These are phyloP conservation scores for Capsella bursapastoris DNA, from an alignment of 345 rosid species.

Conservation along the genomic window DNA sequence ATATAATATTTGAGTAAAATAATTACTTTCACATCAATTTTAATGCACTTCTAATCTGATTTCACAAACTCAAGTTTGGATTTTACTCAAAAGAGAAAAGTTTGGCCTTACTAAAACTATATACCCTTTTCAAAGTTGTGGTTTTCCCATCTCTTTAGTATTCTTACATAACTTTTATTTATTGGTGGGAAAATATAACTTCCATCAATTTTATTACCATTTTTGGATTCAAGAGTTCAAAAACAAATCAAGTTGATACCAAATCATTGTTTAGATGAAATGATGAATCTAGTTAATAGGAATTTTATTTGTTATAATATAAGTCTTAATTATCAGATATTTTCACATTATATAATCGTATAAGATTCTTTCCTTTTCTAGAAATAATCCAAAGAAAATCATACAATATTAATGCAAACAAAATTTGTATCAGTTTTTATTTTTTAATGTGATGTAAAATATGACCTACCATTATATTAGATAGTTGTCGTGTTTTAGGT, in stretches of 20 bases:
- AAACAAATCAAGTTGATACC: constrained; percentile 38
- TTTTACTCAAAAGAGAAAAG: constrained; percentile 38
- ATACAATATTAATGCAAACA: constrained; percentile 17
- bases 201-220: constrained; percentile 35
- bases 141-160: constrained; percentile 26
- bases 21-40: constrained; percentile 22
- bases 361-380: constrained; percentile 25
- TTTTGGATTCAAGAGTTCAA: constrained; percentile 36
- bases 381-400: constrained; percentile 29
- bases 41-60: constrained; percentile 28
- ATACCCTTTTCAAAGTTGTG: constrained; percentile 32
- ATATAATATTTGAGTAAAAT: constrained; percentile 6
- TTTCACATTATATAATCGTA: constrained; percentile 14
- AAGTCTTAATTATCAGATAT: constrained; percentile 31
- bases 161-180: constrained; percentile 19
- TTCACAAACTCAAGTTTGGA: constrained; percentile 35
- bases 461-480: constrained; percentile 31
- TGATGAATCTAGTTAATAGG: constrained; percentile 23
- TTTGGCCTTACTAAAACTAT: constrained; percentile 39
- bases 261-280: constrained; percentile 26
- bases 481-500: constrained; percentile 28
- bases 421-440: not conserved
- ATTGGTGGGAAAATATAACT: constrained; percentile 20
- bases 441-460: constrained; percentile 26
- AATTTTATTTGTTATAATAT: not conserved